A percentile compares a stretch with the other conserved stretches of the same genome.
These are phyloP conservation scores for Pyricularia pennisetigena DNA, from an alignment of 2,329 filamentous ascomycete species.

Conservation along the genomic window DNA sequence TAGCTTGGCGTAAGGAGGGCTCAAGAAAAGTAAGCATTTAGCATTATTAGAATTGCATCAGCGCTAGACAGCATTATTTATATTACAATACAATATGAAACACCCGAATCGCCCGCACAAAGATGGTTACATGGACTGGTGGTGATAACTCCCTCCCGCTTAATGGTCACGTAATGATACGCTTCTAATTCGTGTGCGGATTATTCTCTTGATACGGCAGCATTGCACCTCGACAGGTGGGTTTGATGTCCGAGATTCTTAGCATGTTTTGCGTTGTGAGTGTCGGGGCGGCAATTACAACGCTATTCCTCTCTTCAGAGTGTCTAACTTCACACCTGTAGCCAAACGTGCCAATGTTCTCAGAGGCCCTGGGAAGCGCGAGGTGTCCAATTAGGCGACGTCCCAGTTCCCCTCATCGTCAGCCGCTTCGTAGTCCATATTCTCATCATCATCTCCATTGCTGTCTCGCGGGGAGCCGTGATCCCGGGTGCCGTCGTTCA, in stretches of 20 bases:
- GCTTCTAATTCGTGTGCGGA: not conserved
- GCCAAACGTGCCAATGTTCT: not conserved
- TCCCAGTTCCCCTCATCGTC: conserved; percentile 1
- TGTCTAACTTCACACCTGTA: not conserved
- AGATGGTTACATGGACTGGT: not conserved
- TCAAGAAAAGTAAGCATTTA: not conserved
- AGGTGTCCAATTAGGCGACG: not conserved
- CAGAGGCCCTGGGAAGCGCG: not conserved
- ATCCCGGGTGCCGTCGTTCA: not conserved
- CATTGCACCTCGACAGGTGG: not conserved
- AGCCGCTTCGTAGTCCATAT: conserved; percentile 3
- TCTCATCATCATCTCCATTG: not conserved
- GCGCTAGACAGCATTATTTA: not conserved
- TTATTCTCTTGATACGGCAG: not conserved
- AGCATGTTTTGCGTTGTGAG: not conserved
- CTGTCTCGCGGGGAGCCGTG: not conserved
- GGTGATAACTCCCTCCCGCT: not conserved
- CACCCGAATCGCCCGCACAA: not conserved
- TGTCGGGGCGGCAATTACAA: not conserved
- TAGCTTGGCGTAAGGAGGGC: not conserved
- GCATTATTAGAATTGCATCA: not conserved
- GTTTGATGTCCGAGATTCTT: not conserved
- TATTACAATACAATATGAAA: not conserved
- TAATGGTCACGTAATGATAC: not conserved
- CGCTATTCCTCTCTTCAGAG: not conserved